These are phyloP conservation scores for Anthostomella pinea DNA, from an alignment of 2,329 filamentous ascomycete genomes.

Conservation along the genomic window DNA sequence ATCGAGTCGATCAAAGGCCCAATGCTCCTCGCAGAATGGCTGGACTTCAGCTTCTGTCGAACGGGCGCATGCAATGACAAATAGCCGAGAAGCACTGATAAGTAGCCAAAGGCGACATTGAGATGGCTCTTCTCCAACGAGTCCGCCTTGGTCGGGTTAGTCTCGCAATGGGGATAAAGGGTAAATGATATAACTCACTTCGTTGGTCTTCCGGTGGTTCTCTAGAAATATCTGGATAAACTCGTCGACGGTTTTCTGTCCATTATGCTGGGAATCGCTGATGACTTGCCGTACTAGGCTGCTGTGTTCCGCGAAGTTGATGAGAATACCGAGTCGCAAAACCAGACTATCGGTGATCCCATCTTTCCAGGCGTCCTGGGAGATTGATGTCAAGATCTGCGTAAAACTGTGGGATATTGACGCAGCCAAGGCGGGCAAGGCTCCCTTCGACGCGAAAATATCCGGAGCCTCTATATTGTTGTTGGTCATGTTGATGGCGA, in stretches of 20 bases:
- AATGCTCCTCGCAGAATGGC: conserved; percentile 43
- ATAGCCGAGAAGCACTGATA: conserved; percentile 80
- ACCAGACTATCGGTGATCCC: conserved; percentile 67
- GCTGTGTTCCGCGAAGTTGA: conserved; percentile 83
- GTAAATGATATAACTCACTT: conserved; percentile 54
- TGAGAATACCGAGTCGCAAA: conserved; percentile 75
- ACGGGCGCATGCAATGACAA: conserved; percentile 59
- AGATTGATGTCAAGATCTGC: conserved; percentile 45
- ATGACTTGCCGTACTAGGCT: conserved; percentile 53
- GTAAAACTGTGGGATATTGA: conserved; percentile 52
- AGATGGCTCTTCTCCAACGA: conserved; percentile 72
- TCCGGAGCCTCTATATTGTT: conserved; percentile 68
- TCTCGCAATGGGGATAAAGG: conserved; percentile 4
- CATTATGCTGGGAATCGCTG: conserved; percentile 38
- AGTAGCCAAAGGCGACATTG: conserved; percentile 82
- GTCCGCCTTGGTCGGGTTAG: conserved; percentile 51
- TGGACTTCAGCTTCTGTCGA: conserved; percentile 40
- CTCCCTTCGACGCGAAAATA: conserved; percentile 60
- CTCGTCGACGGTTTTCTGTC: conserved; percentile 49
- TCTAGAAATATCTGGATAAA: conserved; percentile 67
- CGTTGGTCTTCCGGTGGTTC: conserved; percentile 60
- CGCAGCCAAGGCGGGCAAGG: conserved; percentile 48
- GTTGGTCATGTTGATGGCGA: conserved; percentile 85
- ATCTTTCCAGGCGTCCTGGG: conserved; percentile 46
- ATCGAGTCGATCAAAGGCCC: conserved; percentile 49